A percentile compares a stretch with the other conserved stretches of the same genome.
phyloP scores from a whole-genome alignment of 23 red algal species.

The Gracilariopsis chorda region DNA sequence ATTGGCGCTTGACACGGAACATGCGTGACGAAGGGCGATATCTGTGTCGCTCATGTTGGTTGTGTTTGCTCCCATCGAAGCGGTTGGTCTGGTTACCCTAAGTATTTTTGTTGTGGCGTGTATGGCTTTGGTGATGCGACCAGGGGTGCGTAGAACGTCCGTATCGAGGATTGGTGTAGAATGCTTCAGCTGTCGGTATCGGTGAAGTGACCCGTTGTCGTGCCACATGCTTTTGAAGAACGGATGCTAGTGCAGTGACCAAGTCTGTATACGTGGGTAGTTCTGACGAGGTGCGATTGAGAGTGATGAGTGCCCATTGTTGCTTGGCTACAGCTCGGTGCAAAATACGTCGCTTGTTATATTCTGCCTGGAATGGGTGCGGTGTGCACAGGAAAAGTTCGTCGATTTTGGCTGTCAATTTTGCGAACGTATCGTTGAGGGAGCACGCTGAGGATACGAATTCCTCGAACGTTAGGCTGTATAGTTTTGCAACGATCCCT shows the following conservation, averaged over 20 bases:
- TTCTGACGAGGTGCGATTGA: neutral
- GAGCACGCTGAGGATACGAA: no score
- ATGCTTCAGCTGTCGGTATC: neutral
- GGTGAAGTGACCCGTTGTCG: neutral
- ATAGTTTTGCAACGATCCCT: no score
- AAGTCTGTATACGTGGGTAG: neutral
- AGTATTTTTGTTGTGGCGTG: neutral
- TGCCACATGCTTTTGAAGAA: neutral
- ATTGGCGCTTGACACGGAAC: neutral
- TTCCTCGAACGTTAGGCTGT: no score
- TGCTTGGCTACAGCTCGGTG: no score
- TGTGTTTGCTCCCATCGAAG: no score
- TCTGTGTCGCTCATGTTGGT: neutral
- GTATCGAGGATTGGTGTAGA: constrained; percentile 13
- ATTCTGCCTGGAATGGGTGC: no score
- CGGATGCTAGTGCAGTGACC: neutral
- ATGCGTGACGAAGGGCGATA: neutral
- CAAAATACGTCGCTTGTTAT: no score
- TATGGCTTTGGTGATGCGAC: neutral
- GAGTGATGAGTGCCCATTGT: neutral
- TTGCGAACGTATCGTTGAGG: no score
- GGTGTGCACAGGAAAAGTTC: no score
- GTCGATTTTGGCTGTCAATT: no score
- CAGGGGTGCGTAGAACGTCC: neutral
- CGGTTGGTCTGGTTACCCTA: no score